Evolutionary conservation across 2,329 filamentous ascomycete genomes (phyloP), one percentile per base, ranked within the genome.

Genomic region (Alternaria arborescens): DNA sequence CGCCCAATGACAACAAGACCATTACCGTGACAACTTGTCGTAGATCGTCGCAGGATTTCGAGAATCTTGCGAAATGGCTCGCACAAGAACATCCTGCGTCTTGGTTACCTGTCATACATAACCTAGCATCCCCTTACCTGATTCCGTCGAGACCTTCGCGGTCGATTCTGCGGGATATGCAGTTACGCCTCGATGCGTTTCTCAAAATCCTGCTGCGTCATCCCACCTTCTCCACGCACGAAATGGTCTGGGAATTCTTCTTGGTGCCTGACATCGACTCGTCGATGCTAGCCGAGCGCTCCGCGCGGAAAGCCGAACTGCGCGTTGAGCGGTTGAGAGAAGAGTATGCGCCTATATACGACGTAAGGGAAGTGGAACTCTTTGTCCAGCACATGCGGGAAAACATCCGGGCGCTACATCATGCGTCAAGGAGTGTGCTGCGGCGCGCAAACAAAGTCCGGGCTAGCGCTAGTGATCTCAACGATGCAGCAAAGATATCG

Each of bases 161-260:
- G 47, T 89, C 94, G 0, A 87, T 97, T 5, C 82, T 99, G 40
- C 90, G 93, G 65, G 93, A 98, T 70, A 90, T 94, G 52, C 96
- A 99, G 76, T 82, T 93, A 44, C 88, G 91, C 16, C 88, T 97
- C 20, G 93, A 99, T 78, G 90, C 88, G 68, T 97, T 98, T 71
- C 82, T 99, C 69, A 92, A 92, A 67, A 92, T 93, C 18, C 85
- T 99, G 65, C 85, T 99, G 26, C 85, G 87, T 8, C 95, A 99
- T 73, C 91, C 94, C 4, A 98, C 95, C 0, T 97, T 99, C 75
- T 87, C 93, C 0, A 97, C 92, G 0, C 96, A 99, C 74, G 95
- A 99, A 81, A 93, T 98, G 86, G 85, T 99, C 2, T 99, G 95
- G 96, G 95, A 99, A 72, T 99, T 99, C 80, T 97, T 99, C 79